Base-by-base conservation (phyloP, 768 basidiomycete genomes). In the Collybia nuda region DNA sequence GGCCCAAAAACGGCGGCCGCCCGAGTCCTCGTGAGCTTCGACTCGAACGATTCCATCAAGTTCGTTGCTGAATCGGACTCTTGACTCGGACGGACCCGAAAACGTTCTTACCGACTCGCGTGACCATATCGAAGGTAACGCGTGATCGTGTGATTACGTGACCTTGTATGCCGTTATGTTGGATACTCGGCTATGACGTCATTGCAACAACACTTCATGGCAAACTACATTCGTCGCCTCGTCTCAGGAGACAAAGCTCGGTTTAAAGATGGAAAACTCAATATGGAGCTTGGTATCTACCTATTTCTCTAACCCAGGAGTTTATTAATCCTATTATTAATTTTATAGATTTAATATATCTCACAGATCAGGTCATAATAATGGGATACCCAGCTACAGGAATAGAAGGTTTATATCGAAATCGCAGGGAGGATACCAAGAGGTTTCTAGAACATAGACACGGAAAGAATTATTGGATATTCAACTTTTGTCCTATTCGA, bases 311-410 rank as follows among this genome's bases (percentile, higher is more conserved):
- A 8, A 12, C 18, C 12, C 15, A 14, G 19, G 22, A 18, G 18
- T 28, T 19, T 5, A 22, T 37, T 2, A 47, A 17, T 17, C 18
- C 23, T 19, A 40, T 40, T 23, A 9, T 32, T 40, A 15, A 7
- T 14, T 7, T 19, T 19, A 3, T 24, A 69, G 84, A 86, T 56
- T 70, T 88, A 4, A 80, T 80, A 21, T 84, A 86, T 69, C 78
- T 92, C 5, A 92, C 89, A 0, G 84, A 89, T 58, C 77, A 77
- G 44, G 69, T 92, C 55, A 84, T 90, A 42, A 82, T 87, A 52
- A 87, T 86, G 85, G 93, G 93, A 18, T 93, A 87, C 64, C 93
- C 93, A 0, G 90, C 93, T 0, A 68, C 75, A 1, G 93, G 93
- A 0, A 59, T 93, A 1, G 90, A 91, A 57, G 78, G 85, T 1